phyloP scores from a whole-genome alignment of 176 grass and related monocot genomes.

The Alloteropsis semialata region DNA sequence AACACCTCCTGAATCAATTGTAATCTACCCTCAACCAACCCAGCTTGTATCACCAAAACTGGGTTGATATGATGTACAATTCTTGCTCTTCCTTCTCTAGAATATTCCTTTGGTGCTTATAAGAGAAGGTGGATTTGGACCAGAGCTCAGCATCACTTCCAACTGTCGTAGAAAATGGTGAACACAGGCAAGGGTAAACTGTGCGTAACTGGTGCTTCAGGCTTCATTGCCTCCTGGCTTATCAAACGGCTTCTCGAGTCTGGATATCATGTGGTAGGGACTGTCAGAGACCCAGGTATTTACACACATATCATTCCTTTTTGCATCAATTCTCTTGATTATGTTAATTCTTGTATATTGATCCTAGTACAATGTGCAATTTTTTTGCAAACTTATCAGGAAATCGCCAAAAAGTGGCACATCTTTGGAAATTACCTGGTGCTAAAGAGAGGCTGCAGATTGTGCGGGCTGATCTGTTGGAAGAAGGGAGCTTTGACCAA shows the following conservation, averaged over 20 bases:
- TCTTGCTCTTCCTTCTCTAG: constrained; percentile 31
- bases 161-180: constrained; percentile 35
- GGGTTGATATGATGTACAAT: constrained; percentile 1
- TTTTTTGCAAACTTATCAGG: constrained; percentile 27
- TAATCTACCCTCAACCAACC: constrained; percentile 39
- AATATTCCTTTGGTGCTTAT: constrained; percentile 27
- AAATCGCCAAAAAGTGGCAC: constrained; percentile 52
- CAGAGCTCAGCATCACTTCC: neutral
- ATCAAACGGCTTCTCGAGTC: constrained; percentile 66
- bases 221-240: constrained; percentile 85
- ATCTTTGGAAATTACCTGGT: constrained; percentile 77
- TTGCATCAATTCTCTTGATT: neutral
- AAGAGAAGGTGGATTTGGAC: constrained; percentile 20
- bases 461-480: constrained; percentile 66
- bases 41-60: constrained; percentile 18
- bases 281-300: constrained; percentile 75
- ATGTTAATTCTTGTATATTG: neutral
- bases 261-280: constrained; percentile 75
- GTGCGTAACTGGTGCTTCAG: constrained; percentile 81
- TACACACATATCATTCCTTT: neutral
- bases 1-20: neutral
- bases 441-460: constrained; percentile 74
- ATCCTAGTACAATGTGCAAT: neutral
- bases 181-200: constrained; percentile 57
- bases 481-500: constrained; percentile 81